phyloP scores from a whole-genome alignment of 352 stramenopile species.

The Phytopythium oedochilum region DNA sequence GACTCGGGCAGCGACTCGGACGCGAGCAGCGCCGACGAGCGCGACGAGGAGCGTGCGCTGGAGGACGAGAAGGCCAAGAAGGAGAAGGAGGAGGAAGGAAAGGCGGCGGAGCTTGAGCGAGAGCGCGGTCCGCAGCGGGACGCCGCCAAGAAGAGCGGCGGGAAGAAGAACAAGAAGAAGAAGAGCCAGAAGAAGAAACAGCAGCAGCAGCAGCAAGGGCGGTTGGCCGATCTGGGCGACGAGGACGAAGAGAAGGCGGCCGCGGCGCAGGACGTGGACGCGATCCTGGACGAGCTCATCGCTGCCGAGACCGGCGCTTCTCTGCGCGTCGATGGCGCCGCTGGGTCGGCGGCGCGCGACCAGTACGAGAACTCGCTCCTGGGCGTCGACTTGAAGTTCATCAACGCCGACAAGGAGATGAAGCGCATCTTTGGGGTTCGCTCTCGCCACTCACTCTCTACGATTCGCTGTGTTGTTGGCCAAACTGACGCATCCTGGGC shows the following conservation, averaged over 20 bases:
- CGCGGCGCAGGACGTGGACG: constrained; percentile 50
- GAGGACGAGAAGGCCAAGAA: constrained; percentile 17
- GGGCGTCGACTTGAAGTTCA: constrained; percentile 58
- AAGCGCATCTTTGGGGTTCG: constrained; percentile 74
- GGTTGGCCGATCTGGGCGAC: constrained; percentile 5
- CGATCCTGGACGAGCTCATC: constrained; percentile 59
- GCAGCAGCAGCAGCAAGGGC: constrained; percentile 10
- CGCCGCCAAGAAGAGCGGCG: not conserved
- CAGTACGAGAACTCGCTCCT: constrained; percentile 59
- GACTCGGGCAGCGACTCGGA: constrained; percentile 60
- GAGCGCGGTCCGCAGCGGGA: not conserved
- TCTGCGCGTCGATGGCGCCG: constrained; percentile 15
- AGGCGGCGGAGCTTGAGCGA: constrained; percentile 6
- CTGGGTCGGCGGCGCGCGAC: constrained; percentile 21
- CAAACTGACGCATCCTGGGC: not conserved
- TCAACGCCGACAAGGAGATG: constrained; percentile 88
- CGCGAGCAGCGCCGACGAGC: constrained; percentile 20
- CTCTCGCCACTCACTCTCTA: too few species aligned
- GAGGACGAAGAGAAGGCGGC: constrained; percentile 20
- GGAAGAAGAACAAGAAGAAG: constrained; percentile 29
- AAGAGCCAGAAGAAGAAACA: constrained; percentile 5
- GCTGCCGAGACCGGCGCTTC: constrained; percentile 23
- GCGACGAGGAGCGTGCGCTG: constrained; percentile 12
- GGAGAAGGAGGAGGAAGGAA: constrained; percentile 2
- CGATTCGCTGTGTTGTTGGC: too few species aligned